A percentile compares a stretch with the other conserved stretches of the same genome.
Evolutionary conservation across 805 yeast species (phyloP).

Genomic region (Wickerhamiella brachini): DNA sequence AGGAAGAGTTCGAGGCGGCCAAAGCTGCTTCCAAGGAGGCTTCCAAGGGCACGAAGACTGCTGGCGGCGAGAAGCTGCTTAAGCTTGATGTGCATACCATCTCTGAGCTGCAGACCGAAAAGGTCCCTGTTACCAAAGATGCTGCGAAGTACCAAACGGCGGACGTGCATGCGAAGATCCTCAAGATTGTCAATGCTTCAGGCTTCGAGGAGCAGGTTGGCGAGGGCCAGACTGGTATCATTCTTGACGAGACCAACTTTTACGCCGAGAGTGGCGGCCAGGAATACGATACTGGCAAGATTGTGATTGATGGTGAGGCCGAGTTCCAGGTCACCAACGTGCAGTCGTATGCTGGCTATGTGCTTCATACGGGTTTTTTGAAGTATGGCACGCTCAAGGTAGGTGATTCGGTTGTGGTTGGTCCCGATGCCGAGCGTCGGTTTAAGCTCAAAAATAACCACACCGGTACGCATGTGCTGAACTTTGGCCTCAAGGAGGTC

Average conservation of each 20-base stretch:
- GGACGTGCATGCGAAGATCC: conserved; percentile 52
- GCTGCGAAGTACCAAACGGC: conserved; percentile 51
- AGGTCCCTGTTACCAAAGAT: conserved; percentile 73
- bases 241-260: conserved; percentile 83
- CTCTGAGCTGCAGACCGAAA: conserved; percentile 47
- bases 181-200: conserved; percentile 52
- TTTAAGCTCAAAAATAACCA: conserved; percentile 96
- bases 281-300: conserved; percentile 87
- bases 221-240: conserved; percentile 52
- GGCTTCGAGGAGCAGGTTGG: conserved; percentile 37
- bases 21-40: conserved; percentile 84
- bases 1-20: conserved; percentile 83
- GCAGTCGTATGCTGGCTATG: conserved; percentile 87
- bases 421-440: conserved; percentile 85
- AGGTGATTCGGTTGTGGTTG: conserved; percentile 63
- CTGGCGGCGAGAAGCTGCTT: conserved; percentile 43
- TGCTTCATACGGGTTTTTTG: conserved; percentile 81
- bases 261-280: conserved; percentile 99
- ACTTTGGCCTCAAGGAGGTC: conserved; percentile 73
- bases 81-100: conserved; percentile 88
- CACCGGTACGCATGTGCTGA: conserved; percentile 93
- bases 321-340: conserved; percentile 88
- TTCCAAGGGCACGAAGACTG: conserved; percentile 72
- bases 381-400: conserved; percentile 62
- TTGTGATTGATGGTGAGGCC: conserved; percentile 73